Base-by-base conservation (phyloP, 768 basidiomycete species). In the Russula sp. region DNA sequence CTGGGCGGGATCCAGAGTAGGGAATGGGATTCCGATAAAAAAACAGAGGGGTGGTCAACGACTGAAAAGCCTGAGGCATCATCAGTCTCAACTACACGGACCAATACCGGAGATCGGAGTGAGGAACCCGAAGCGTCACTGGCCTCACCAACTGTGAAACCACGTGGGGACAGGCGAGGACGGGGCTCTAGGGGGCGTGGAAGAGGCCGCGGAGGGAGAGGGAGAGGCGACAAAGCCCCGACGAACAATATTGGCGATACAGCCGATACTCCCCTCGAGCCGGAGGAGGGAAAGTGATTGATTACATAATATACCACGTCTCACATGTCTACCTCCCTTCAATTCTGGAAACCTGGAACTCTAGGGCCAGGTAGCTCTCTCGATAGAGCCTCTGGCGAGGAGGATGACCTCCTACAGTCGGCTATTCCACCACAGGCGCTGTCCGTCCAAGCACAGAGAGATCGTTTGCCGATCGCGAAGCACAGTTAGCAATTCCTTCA, bases 321-420 rank as follows among this genome's bases (percentile, higher is more conserved):
- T 36, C 22, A 49, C 16, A 84, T 85, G 83, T 73, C 73, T 44
- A 26, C 28, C 40, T 79, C 83, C 22, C 75, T 87, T 61, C 83
- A 85, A 50, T 94, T 95, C 72, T 95, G 93, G 93, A 94, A 92
- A 73, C 94, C 94, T 5, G 94, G 94, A 18, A 88, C 91, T 16
- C 73, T 78, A 55, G 91, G 83, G 0, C 93, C 94, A 51, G 94
- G 94, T 3, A 94, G 92, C 71, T 86, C 84, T 26, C 83, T 96
- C 38, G 96, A 98, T 77, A 83, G 95, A 70, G 84, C 85, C 26
- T 81, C 88, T 5, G 89, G 90, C 70, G 80, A 81, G 24, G 93
- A 95, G 73, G 91, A 84, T 36, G 81, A 79, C 54, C 76, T 94
- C 9, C 74, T 93, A 20, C 81, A 84, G 9, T 89, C 89, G 56